phyloP scores from a whole-genome alignment of 306 rosid species.

The Spatholobus suberectus region DNA sequence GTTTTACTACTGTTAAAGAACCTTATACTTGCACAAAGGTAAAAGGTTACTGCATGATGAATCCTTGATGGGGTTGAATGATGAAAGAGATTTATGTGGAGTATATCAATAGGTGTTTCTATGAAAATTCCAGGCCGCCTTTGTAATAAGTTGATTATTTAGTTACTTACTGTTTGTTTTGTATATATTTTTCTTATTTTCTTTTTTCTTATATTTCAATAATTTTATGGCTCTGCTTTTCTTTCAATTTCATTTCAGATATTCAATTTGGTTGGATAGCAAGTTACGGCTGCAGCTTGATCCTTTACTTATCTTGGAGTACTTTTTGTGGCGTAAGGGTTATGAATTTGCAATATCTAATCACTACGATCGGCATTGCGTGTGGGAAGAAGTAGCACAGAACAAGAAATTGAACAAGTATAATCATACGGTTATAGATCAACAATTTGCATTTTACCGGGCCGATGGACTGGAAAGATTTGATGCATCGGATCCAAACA shows the following conservation, averaged over 20 bases:
- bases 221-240: constrained; percentile 30
- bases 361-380: constrained; percentile 85
- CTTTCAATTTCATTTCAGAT: constrained; percentile 59
- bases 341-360: constrained; percentile 80
- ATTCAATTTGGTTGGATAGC: constrained; percentile 97
- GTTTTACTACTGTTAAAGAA: not conserved
- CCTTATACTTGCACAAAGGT: not conserved
- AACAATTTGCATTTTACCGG: constrained; percentile 74
- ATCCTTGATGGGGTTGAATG: not conserved
- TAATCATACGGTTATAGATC: constrained; percentile 74
- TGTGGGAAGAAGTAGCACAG: constrained; percentile 86
- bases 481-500: constrained; percentile 72
- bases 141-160: not conserved
- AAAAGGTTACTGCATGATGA: not conserved
- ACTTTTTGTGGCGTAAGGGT: constrained; percentile 93
- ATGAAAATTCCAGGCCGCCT: not conserved
- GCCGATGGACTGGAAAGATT: constrained; percentile 82
- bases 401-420: constrained; percentile 84
- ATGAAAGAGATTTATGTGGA: not conserved
- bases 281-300: constrained; percentile 91
- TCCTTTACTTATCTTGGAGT: constrained; percentile 85
- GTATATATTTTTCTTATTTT: not conserved
- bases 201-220: not conserved
- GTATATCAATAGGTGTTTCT: not conserved
- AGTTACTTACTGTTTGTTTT: not conserved